Evolutionary conservation across 768 basidiomycete genomes (phyloP).

Genomic region (Rhodocollybia butyracea): DNA sequence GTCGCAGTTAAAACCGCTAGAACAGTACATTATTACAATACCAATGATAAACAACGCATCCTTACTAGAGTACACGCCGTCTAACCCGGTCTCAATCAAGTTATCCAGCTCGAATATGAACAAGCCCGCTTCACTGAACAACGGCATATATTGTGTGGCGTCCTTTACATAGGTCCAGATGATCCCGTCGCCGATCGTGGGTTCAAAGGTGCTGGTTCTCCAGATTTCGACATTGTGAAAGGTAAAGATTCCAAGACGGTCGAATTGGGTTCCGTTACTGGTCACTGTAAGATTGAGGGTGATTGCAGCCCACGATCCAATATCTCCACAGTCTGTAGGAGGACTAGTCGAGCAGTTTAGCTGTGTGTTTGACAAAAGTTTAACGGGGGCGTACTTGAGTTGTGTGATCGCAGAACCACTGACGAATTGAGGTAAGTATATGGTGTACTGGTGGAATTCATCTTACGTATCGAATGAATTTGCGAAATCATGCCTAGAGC

Average conservation of each 20-base stretch:
- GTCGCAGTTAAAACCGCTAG: slow-evolving; percentile 68
- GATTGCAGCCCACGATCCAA: slow-evolving; percentile 73
- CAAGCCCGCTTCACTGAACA: slow-evolving; percentile 64
- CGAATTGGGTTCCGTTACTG: slow-evolving; percentile 75
- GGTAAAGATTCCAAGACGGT: slow-evolving; percentile 69
- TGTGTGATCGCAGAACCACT: slow-evolving; percentile 61
- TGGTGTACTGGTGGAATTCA: not conserved
- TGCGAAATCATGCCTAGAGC: slow-evolving; percentile 62
- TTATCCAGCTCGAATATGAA: slow-evolving; percentile 78
- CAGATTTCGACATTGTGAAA: slow-evolving; percentile 81
- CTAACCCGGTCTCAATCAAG: slow-evolving; percentile 49
- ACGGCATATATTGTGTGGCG: slow-evolving; percentile 66
- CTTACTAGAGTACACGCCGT: slow-evolving; percentile 69
- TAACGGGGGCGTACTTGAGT: slow-evolving; percentile 42
- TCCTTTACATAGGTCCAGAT: slow-evolving; percentile 78
- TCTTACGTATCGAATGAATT: slow-evolving; percentile 65
- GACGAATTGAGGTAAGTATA: not conserved
- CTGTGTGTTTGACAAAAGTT: not conserved
- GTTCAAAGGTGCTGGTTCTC: slow-evolving; percentile 81
- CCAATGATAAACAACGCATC: not conserved
- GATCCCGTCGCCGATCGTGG: slow-evolving; percentile 61
- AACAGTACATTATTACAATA: not conserved
- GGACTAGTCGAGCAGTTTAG: slow-evolving; percentile 48
- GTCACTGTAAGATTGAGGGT: slow-evolving; percentile 77
- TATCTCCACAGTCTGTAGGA: slow-evolving; percentile 65